Conservation (phyloP, 2,329 filamentous ascomycete genomes). For the Fusarium duplospermum region DNA sequence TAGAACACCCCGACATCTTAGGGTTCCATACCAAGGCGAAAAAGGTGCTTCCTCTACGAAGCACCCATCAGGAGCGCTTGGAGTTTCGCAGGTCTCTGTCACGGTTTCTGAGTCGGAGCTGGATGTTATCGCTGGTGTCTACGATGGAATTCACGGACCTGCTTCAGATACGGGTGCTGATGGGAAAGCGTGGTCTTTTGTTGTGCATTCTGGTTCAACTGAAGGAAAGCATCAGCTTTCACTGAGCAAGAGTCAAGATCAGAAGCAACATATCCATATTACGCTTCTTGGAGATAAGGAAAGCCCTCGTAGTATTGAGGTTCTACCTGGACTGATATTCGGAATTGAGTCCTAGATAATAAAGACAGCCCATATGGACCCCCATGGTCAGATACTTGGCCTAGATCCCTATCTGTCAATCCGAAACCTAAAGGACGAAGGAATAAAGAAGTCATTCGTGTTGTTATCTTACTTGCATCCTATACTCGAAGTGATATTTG, state of each 20-base stretch:
- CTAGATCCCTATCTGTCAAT: not conserved
- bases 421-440: not conserved
- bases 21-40: slow-evolving; percentile 11
- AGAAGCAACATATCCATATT: not conserved
- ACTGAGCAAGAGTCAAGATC: not conserved
- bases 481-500: not conserved
- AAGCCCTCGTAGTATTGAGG: slow-evolving; percentile 3
- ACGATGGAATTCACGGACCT: slow-evolving; percentile 19
- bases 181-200: slow-evolving; percentile 4
- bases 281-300: not conserved
- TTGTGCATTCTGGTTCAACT: slow-evolving; percentile 16
- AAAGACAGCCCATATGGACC: not conserved
- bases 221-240: slow-evolving; percentile 8
- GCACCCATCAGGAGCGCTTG: slow-evolving; percentile 7
- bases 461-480: not conserved
- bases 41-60: slow-evolving; percentile 8
- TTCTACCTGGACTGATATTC: slow-evolving; percentile 17
- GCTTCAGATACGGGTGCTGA: fast-evolving
- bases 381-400: not conserved
- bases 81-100: slow-evolving; percentile 4
- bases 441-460: not conserved
- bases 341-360: not conserved
- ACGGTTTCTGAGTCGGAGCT: not conserved
- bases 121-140: not conserved
- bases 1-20: slow-evolving; percentile 1